Conservation (phyloP, 805 yeast genomes). For the Saccharomycopsis oosterbeekiorum region DNA sequence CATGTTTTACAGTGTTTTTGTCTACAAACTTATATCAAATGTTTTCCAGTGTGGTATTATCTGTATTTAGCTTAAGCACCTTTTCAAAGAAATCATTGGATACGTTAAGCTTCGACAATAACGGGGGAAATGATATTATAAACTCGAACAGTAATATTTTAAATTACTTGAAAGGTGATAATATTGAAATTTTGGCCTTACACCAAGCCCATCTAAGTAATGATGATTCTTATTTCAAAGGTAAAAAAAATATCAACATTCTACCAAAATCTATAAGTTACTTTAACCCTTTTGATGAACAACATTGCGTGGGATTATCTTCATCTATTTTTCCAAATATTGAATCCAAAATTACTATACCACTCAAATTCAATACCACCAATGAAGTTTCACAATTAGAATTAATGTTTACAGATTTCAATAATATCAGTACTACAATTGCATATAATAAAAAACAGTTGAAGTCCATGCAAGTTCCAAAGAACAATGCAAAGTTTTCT, state of each 20-base stretch:
- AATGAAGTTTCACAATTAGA: conserved; percentile 60
- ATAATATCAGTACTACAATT: conserved; percentile 35
- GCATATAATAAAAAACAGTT: conserved; percentile 54
- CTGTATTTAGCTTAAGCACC: conserved; percentile 7
- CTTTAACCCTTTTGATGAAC: conserved; percentile 63
- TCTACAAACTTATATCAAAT: conserved; percentile 15
- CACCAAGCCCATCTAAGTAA: not conserved
- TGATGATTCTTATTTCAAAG: conserved; percentile 56
- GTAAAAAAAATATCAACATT: conserved; percentile 76
- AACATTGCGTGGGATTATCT: conserved; percentile 46
- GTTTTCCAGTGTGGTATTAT: conserved; percentile 9
- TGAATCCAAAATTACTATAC: conserved; percentile 37
- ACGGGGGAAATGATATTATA: not conserved
- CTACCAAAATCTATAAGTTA: conserved; percentile 86
- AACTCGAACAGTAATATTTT: conserved; percentile 8
- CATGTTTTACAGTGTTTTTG: conserved; percentile 15
- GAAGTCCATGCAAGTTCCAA: conserved; percentile 25
- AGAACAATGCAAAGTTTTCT: conserved; percentile 7
- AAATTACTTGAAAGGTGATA: not conserved
- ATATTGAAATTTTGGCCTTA: conserved; percentile 8
- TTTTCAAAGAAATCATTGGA: not conserved
- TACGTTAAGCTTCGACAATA: not conserved
- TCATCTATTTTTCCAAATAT: conserved; percentile 18
- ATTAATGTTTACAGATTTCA: conserved; percentile 46
- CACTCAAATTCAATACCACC: conserved; percentile 75